Conservation (phyloP, 306 rosid genomes). For the Medicago ruthenica region DNA sequence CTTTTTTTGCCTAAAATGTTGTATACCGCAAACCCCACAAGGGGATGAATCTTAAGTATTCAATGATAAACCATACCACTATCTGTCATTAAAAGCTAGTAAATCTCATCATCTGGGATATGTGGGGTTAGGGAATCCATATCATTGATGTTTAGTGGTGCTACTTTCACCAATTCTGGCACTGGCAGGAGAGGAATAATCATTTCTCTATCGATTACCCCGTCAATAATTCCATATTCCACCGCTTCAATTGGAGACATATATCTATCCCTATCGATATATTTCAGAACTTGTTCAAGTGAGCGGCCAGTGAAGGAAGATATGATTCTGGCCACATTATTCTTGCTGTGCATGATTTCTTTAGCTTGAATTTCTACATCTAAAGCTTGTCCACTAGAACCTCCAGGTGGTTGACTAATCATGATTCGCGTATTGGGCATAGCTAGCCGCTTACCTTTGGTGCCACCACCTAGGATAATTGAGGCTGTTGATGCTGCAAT, state of each 20-base stretch:
- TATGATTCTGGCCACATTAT: constrained; percentile 70
- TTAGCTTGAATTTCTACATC: constrained; percentile 95
- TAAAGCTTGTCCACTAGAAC: constrained; percentile 95
- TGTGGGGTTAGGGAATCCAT: constrained; percentile 72
- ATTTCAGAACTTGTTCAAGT: constrained; percentile 80
- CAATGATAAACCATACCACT: constrained; percentile 23
- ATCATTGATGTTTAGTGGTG: constrained; percentile 56
- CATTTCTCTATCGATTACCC: constrained; percentile 79
- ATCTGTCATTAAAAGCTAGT: constrained; percentile 48
- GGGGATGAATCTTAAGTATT: constrained; percentile 40
- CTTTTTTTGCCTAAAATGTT: constrained; percentile 36
- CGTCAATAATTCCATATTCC: constrained; percentile 90
- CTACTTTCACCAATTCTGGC: constrained; percentile 71
- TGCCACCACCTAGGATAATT: constrained; percentile 88
- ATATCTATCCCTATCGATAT: constrained; percentile 86
- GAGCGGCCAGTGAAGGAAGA: constrained; percentile 81
- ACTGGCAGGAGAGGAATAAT: constrained; percentile 83
- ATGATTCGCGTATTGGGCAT: constrained; percentile 96
- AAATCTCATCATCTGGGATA: constrained; percentile 89
- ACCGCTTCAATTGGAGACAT: constrained; percentile 97
- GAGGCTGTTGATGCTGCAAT: constrained; percentile 93
- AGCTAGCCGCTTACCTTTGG: constrained; percentile 96
- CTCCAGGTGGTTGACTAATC: constrained; percentile 96
- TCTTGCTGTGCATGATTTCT: constrained; percentile 83
- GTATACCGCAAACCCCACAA: constrained; percentile 29